A percentile compares a stretch with the other conserved stretches of the same genome.
These are phyloP conservation scores for Lithocarpus polystachyus DNA, from an alignment of 306 rosid genomes.

Conservation along the genomic window DNA sequence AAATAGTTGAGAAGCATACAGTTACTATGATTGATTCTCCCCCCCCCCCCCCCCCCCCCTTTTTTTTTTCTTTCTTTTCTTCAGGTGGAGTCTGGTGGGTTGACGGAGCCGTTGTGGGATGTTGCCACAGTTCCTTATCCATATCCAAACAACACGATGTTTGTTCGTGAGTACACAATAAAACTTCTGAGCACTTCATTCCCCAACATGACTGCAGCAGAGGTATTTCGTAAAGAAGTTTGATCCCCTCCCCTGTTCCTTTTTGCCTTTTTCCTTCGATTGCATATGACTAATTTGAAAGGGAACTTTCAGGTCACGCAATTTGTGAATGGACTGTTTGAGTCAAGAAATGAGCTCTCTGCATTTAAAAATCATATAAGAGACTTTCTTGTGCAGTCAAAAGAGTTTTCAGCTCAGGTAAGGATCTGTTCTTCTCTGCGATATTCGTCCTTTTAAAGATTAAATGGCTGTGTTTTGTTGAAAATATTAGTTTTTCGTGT, in stretches of 20 bases:
- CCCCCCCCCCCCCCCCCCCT: no score
- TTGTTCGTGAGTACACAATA: slow-evolving; percentile 84
- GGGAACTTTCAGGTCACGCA: slow-evolving; percentile 67
- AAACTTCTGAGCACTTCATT: slow-evolving; percentile 87
- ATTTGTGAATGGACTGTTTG: slow-evolving; percentile 85
- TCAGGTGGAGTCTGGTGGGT: slow-evolving; percentile 74
- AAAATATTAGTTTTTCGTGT: no score
- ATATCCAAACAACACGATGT: slow-evolving; percentile 66
- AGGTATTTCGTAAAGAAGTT: slow-evolving; percentile 41
- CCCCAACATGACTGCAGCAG: slow-evolving; percentile 92
- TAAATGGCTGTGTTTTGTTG: no score
- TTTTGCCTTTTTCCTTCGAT: no score
- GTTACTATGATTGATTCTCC: neutral
- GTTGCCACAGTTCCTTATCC: slow-evolving; percentile 52
- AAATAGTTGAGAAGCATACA: neutral
- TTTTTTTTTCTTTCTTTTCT: neutral
- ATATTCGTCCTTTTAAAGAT: no score
- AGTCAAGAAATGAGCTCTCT: slow-evolving; percentile 71
- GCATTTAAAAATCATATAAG: slow-evolving; percentile 77
- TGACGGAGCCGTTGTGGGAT: slow-evolving; percentile 97
- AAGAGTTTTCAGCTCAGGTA: slow-evolving; percentile 99
- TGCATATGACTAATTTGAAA: slow-evolving; percentile 16
- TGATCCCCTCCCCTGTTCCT: neutral
- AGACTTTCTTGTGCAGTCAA: slow-evolving; percentile 90
- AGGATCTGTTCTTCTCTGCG: neutral